These are phyloP conservation scores for Leptodontidium sp. DNA, from an alignment of 2,329 filamentous ascomycete genomes.

Conservation along the genomic window DNA sequence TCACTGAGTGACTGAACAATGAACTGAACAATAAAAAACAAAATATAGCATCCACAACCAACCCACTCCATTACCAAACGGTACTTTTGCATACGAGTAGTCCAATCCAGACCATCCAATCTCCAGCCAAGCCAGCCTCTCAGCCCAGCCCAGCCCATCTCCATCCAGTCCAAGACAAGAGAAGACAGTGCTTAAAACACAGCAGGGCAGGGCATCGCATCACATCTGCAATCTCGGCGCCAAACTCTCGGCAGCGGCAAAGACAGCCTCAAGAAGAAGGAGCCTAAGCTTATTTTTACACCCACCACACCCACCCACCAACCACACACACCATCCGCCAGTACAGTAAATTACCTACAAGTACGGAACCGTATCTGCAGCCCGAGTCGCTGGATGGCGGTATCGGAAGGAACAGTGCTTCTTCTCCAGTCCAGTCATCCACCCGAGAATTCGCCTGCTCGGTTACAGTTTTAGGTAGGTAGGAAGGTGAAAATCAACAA, in stretches of 20 bases:
- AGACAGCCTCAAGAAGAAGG: slow-evolving; percentile 13
- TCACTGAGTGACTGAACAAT: not conserved
- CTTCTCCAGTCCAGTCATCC: not conserved
- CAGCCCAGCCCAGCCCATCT: not conserved
- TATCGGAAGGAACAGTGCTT: not conserved
- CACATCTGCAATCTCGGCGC: slow-evolving; percentile 8
- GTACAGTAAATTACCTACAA: not conserved
- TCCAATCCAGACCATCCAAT: not conserved
- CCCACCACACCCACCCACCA: not conserved
- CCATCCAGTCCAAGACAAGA: not conserved
- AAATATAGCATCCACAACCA: not conserved
- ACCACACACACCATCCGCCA: not conserved
- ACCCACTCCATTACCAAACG: not conserved
- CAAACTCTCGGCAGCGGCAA: slow-evolving; percentile 17
- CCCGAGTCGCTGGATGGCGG: not conserved
- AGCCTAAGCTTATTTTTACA: slow-evolving; percentile 17
- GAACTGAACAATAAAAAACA: not conserved
- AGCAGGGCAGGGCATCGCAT: not conserved
- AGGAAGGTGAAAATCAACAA: not conserved
- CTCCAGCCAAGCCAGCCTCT: slow-evolving; percentile 3
- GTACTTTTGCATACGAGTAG: not conserved
- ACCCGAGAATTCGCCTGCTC: not conserved
- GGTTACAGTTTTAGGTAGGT: not conserved
- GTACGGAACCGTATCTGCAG: slow-evolving; percentile 8
- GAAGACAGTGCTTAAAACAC: not conserved